Base-by-base conservation (phyloP, 192 early-diverging fungal genomes). In the Podila verticillata region DNA sequence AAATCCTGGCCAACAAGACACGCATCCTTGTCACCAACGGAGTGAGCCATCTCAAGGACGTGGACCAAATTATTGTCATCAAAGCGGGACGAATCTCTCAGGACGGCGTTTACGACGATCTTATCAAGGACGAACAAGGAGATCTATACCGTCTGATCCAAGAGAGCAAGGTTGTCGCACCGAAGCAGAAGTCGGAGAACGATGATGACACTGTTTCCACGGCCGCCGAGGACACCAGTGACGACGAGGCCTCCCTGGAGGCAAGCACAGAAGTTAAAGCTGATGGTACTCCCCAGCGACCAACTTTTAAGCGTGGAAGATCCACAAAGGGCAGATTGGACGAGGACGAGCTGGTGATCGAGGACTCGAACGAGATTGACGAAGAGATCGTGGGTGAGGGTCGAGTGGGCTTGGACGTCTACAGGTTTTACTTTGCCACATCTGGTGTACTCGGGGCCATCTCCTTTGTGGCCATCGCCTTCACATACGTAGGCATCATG, bases 11-110 rank as follows among this genome's bases (percentile, higher is more conserved):
- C 49, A 82, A 84, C 63, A 95, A 95, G 73, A 85, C 91, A 22
- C 88, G 95, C 28, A 82, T 98, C 58, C 86, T 96, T 29, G 93
- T 95, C 36, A 94, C 94, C 29, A 91, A 92, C 64, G 90, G 89
- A 9, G 89, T 96, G 32, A 90, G 90, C 57, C 93, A 92, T 62
- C 63, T 97, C 9, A 85, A 83, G 30, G 85, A 90, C 28, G 81
- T 86, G 3, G 92, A 96, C 62, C 81, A 85, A 19, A 87, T 95
- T 15, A 62, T 95, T 57, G 81, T 94, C 70, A 70, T 98, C 60
- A 84, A 83, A 54, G 85, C 94, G 12, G 96, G 95, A 3, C 59
- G 67, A 7, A 88, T 96, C 22, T 72, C 68, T 57, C 92, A 94
- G 73, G 77, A 86, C 26, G 96, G 94, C 19, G 48, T 78, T 1